Evolutionary conservation across 768 basidiomycete species (phyloP).

Genomic region (Dentipellis fragilis): DNA sequence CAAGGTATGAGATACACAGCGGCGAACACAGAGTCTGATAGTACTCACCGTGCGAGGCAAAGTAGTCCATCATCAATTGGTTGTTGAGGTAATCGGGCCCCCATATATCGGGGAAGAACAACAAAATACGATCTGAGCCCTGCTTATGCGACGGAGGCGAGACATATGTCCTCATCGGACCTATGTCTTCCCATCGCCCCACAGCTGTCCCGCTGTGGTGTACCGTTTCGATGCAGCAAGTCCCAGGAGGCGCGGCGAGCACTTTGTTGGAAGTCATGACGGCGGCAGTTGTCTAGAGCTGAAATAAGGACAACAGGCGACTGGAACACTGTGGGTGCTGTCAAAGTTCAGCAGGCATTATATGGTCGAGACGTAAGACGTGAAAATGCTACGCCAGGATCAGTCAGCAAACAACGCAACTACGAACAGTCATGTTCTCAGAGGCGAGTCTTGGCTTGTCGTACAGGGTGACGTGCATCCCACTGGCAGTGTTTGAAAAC

Average conservation of each 20-base stretch:
- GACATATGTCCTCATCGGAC: not conserved
- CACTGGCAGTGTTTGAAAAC: too few species aligned
- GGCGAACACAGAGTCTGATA: not conserved
- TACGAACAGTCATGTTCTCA: too few species aligned
- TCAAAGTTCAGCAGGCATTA: too few species aligned
- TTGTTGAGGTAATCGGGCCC: not conserved
- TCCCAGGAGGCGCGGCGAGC: not conserved
- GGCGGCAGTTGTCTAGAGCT: too few species aligned
- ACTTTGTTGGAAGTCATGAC: not conserved
- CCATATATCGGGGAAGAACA: not conserved
- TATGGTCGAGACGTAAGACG: too few species aligned
- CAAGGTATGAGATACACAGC: too few species aligned
- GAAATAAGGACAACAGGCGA: too few species aligned
- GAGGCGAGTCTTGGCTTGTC: too few species aligned
- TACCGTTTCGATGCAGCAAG: not conserved
- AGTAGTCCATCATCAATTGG: not conserved
- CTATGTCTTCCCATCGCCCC: not conserved
- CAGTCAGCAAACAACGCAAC: too few species aligned
- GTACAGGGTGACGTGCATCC: too few species aligned
- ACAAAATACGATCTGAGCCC: not conserved
- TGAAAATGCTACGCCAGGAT: too few species aligned
- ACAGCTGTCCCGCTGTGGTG: not conserved
- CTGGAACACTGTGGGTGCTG: too few species aligned
- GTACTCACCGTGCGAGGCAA: not conserved
- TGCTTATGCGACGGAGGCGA: not conserved